Evolutionary conservation across 2,329 filamentous ascomycete species (phyloP).

Genomic region (Didymella keratinophila): DNA sequence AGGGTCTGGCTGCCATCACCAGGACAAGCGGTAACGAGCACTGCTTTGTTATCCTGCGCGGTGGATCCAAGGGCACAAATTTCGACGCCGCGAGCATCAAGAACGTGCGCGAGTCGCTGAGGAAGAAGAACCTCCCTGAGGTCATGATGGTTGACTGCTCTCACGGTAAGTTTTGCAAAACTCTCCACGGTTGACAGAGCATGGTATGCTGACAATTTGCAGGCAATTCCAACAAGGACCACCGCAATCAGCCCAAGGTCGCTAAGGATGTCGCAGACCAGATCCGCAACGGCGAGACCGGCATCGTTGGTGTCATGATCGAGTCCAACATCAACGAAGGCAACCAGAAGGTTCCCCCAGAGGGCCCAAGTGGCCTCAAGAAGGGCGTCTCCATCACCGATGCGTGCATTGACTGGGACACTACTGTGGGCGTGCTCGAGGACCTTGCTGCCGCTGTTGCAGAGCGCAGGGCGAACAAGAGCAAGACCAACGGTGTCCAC

Average conservation of each 20-base stretch:
- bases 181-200: neutral
- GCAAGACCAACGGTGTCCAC: constrained; percentile 37
- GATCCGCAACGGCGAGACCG: constrained; percentile 83
- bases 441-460: constrained; percentile 85
- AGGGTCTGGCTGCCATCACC: constrained; percentile 93
- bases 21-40: constrained; percentile 94
- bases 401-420: constrained; percentile 94
- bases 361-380: constrained; percentile 79
- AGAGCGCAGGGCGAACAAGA: constrained; percentile 67
- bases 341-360: constrained; percentile 77
- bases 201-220: neutral
- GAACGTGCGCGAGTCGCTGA: constrained; percentile 77
- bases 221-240: constrained; percentile 98
- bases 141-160: constrained; percentile 99
- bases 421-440: constrained; percentile 81
- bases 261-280: constrained; percentile 83
- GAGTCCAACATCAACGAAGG: constrained; percentile 96
- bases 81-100: constrained; percentile 87
- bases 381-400: constrained; percentile 95
- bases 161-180: constrained; percentile 70
- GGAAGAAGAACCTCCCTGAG: constrained; percentile 82
- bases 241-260: constrained; percentile 96
- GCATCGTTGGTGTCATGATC: constrained; percentile 97
- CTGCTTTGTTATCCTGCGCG: constrained; percentile 94
- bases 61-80: constrained; percentile 91